Evolutionary conservation across 2,329 filamentous ascomycete genomes (phyloP), one percentile per base, ranked within the genome.

Genomic region (Phialophora tarda): DNA sequence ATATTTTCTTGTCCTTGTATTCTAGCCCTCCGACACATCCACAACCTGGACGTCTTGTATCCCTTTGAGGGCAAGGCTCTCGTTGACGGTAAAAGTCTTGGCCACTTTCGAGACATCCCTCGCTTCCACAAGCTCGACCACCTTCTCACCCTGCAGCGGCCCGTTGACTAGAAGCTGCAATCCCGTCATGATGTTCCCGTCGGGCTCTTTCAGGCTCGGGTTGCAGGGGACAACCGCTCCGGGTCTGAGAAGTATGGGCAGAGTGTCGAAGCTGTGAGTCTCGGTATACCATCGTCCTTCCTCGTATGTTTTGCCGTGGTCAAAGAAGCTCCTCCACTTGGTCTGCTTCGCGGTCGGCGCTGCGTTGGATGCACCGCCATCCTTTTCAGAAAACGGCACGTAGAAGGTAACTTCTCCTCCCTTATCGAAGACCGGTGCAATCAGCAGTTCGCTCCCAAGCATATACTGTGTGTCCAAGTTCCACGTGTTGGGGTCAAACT

Each of bases 391-490:
- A 75, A 61, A 74, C 71, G 69, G 85, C 78, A 71, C 84, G 75
- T 92, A 92, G 75, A 90, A 89, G 63, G 89, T 85, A 0, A 88
- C 88, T 41, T 83, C 83, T 0, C 87, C 88, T 1, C 82, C 81
- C 74, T 90, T 85, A 11, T 84, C 82, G 67, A 89, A 90, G 1
- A 90, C 80, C 1, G 88, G 88, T 1, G 87, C 87, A 4, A 87
- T 86, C 7, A 92, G 78, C 38, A 92, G 76, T 59, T 82, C 83
- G 17, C 83, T 82, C 1, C 90, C 90, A n/a, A 92, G 80, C 86
- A 92, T 89, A 77, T 91, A 92, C 75, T 91, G 87, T 34, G 87
- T 84, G 75, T 92, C 89, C 54, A 90, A 81, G 59, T 81, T 83
- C 85, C 89, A 91, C 0, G 85, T 80, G 4, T 86, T 90, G n/a